Conservation (phyloP, 257 asterid genomes). For the Nicotiana benthamiana region DNA sequence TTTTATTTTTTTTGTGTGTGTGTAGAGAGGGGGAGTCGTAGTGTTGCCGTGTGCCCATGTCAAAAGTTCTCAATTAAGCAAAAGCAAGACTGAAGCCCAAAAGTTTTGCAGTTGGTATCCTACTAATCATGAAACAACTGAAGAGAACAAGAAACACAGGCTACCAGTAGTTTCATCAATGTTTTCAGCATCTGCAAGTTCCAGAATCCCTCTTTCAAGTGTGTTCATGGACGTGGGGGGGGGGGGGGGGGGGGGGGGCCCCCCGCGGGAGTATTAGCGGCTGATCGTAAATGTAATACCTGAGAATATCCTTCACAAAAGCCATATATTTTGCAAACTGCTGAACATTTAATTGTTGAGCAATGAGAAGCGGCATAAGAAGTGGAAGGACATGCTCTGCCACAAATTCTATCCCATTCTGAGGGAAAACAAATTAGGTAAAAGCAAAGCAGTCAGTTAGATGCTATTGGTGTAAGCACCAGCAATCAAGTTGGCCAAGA, state of each 20-base stretch:
- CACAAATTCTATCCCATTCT: constrained; percentile 87
- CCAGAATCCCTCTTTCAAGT: not conserved
- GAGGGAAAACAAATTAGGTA: constrained; percentile 25
- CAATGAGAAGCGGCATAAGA: constrained; percentile 74
- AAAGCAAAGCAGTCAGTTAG: not conserved
- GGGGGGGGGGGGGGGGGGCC: too few species aligned
- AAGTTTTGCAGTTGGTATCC: not conserved
- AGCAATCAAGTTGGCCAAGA: not conserved
- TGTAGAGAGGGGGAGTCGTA: not conserved
- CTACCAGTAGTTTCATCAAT: not conserved
- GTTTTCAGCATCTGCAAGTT: not conserved
- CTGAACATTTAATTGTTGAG: constrained; percentile 93
- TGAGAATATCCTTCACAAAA: constrained; percentile 80
- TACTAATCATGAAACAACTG: not conserved
- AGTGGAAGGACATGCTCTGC: constrained; percentile 89
- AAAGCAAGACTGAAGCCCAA: not conserved
- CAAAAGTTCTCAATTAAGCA: not conserved
- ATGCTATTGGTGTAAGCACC: not conserved
- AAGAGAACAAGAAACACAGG: not conserved
- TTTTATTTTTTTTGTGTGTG: too few species aligned
- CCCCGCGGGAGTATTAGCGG: not conserved
- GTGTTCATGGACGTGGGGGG: not conserved
- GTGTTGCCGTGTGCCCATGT: not conserved
- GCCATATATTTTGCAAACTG: constrained; percentile 97
- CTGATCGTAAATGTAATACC: constrained; percentile 28